A percentile compares a stretch with the other conserved stretches of the same genome.
Conservation (phyloP, 306 rosid genomes). For the Sechiopsis laciniata region DNA sequence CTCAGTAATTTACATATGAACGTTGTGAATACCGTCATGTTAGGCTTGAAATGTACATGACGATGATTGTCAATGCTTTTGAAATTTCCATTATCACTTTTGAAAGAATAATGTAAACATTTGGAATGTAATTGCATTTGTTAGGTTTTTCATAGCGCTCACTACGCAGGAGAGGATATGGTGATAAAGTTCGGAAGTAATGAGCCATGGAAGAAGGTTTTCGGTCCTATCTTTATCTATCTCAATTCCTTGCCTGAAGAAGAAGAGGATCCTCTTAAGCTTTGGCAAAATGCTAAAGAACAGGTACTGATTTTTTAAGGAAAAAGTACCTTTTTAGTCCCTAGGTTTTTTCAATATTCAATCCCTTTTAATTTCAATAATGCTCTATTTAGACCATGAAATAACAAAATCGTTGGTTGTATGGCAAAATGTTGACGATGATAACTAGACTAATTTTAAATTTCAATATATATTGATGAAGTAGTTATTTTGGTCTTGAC, state of each 20-base stretch:
- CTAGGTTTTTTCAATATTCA: too few species aligned
- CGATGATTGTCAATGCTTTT: not conserved
- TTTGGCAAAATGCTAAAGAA: constrained; percentile 74
- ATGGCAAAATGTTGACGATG: too few species aligned
- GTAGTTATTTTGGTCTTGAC: too few species aligned
- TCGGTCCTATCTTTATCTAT: constrained; percentile 72
- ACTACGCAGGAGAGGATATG: constrained; percentile 76
- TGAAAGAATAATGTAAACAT: not conserved
- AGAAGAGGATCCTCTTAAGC: constrained; percentile 31
- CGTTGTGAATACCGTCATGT: not conserved
- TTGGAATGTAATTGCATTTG: constrained; percentile 10
- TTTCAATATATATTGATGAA: too few species aligned
- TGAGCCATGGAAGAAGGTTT: constrained; percentile 89
- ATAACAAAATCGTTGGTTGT: too few species aligned
- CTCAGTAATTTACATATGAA: not conserved
- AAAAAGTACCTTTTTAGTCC: too few species aligned
- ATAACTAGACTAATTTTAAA: too few species aligned
- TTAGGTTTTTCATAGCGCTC: constrained; percentile 83
- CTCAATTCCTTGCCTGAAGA: constrained; percentile 44
- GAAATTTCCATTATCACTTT: not conserved
- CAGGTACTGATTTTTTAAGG: constrained; percentile 40
- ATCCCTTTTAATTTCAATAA: too few species aligned
- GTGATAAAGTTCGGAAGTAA: constrained; percentile 47
- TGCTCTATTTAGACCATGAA: too few species aligned
- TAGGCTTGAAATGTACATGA: not conserved